Evolutionary conservation across 768 basidiomycete genomes (phyloP).

Genomic region (Sporobolomyces pararoseus): DNA sequence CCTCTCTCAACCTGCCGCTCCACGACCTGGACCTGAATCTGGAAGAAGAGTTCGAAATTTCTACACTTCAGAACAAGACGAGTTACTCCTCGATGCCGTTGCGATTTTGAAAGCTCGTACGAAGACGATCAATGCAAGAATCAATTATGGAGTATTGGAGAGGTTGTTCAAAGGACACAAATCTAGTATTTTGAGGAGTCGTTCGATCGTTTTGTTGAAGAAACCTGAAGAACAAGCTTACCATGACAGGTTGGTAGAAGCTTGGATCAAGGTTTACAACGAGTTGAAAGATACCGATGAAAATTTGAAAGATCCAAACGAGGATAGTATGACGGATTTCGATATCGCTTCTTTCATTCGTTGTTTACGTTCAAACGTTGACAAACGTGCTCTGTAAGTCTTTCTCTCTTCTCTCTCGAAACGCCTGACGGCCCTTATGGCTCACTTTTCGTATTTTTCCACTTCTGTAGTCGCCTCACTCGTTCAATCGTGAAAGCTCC

Average conservation of each 20-base stretch:
- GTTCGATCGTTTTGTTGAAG: conserved; percentile 59
- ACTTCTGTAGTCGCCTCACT: conserved; percentile 53
- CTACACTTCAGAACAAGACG: conserved; percentile 84
- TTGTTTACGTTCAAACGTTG: conserved; percentile 73
- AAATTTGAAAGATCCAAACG: conserved; percentile 66
- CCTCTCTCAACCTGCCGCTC: conserved; percentile 9
- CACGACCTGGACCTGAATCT: not conserved
- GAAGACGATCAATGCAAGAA: conserved; percentile 56
- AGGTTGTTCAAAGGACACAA: conserved; percentile 77
- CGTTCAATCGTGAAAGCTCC: conserved; percentile 61
- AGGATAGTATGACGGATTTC: conserved; percentile 66
- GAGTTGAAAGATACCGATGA: conserved; percentile 61
- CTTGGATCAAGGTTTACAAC: conserved; percentile 69
- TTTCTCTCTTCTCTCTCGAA: not conserved
- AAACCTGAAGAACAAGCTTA: conserved; percentile 70
- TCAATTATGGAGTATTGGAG: conserved; percentile 61
- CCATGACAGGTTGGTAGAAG: conserved; percentile 70
- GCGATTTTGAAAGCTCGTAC: conserved; percentile 77
- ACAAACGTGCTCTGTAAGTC: conserved; percentile 80
- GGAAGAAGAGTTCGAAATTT: conserved; percentile 60
- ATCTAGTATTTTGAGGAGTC: conserved; percentile 67
- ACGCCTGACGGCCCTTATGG: too few relatives aligned
- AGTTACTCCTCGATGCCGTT: conserved; percentile 77
- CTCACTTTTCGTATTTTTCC: not conserved
- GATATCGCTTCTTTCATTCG: conserved; percentile 74